Percentiles rank a stretch among this genome's conserved stretches.
These are phyloP conservation scores for Sutorius eximius DNA, from an alignment of 1,284 basidiomycete genomes.

Conservation along the genomic window DNA sequence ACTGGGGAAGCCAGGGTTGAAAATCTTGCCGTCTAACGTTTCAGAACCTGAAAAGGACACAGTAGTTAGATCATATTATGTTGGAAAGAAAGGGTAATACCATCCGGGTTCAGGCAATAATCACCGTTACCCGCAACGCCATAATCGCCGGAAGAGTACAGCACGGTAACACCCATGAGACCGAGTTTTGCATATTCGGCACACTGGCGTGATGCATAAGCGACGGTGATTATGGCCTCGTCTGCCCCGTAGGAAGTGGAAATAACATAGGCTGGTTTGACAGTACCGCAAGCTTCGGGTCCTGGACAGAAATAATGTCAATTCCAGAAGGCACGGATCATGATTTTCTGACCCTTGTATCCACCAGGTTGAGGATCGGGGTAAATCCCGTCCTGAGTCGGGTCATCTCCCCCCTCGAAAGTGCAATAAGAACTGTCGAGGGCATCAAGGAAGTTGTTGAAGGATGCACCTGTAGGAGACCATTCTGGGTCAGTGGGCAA, in stretches of 20 bases:
- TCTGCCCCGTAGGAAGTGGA: conserved; percentile 54
- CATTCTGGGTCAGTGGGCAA: background rate
- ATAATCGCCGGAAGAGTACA: conserved; percentile 52
- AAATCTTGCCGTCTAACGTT: conserved; percentile 34
- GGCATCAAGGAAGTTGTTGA: conserved; percentile 48
- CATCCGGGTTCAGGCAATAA: conserved; percentile 43
- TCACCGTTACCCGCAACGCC: conserved; percentile 48
- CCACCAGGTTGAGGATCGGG: conserved; percentile 51
- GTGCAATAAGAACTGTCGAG: conserved; percentile 56
- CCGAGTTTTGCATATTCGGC: conserved; percentile 56
- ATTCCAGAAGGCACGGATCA: background rate
- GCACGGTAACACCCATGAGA: conserved; percentile 47
- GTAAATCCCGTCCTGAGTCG: conserved; percentile 48
- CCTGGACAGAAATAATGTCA: conserved; percentile 25
- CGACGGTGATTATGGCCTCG: conserved; percentile 45
- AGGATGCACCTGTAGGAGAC: conserved; percentile 39
- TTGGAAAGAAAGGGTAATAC: conserved; percentile 19
- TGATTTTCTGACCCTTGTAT: conserved; percentile 28
- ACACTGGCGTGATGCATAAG: conserved; percentile 53
- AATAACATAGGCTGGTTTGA: conserved; percentile 50
- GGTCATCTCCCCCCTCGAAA: conserved; percentile 62
- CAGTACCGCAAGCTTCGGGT: conserved; percentile 50
- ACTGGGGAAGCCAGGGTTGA: conserved; percentile 50
- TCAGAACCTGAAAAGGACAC: conserved; percentile 10
- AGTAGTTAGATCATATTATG: background rate